phyloP scores from a whole-genome alignment of 179 eudicot genomes.

The Actinidia arguta region DNA sequence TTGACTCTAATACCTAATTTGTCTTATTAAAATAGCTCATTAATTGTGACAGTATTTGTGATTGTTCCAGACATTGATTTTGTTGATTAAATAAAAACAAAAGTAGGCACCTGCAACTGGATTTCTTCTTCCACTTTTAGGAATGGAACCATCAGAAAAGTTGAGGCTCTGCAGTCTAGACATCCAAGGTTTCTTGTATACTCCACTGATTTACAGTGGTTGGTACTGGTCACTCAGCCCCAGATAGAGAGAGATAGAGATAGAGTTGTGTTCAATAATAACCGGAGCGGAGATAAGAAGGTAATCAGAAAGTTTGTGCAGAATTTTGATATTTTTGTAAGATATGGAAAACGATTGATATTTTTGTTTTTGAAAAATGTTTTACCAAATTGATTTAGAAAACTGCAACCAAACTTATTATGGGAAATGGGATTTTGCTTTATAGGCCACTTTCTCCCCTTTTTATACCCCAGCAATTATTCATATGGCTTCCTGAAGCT shows the following conservation, averaged over 20 bases:
- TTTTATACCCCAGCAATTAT: constrained; percentile 26
- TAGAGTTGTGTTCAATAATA: background rate
- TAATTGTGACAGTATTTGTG: constrained; percentile 6
- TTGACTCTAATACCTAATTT: too few species aligned
- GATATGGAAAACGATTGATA: too few species aligned
- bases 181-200: constrained; percentile 22
- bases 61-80: constrained; percentile 25
- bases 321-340: constrained; percentile 5
- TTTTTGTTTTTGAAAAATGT: too few species aligned
- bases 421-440: constrained; percentile 37
- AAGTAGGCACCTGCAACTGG: constrained; percentile 18
- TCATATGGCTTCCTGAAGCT: constrained; percentile 1
- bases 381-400: too few species aligned
- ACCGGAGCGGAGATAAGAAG: constrained; percentile 14
- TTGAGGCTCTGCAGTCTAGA: constrained; percentile 35
- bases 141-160: constrained; percentile 17
- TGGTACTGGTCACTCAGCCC: constrained; percentile 13
- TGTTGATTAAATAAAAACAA: background rate
- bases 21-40: background rate
- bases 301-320: background rate
- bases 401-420: constrained; percentile 17
- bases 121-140: constrained; percentile 31
- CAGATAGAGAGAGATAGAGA: background rate
- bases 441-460: constrained; percentile 4
- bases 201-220: constrained; percentile 14